A percentile compares a stretch with the other conserved stretches of the same genome.
Evolutionary conservation across 192 early-diverging fungal species (phyloP).

Genomic region (Podila epicladia): DNA sequence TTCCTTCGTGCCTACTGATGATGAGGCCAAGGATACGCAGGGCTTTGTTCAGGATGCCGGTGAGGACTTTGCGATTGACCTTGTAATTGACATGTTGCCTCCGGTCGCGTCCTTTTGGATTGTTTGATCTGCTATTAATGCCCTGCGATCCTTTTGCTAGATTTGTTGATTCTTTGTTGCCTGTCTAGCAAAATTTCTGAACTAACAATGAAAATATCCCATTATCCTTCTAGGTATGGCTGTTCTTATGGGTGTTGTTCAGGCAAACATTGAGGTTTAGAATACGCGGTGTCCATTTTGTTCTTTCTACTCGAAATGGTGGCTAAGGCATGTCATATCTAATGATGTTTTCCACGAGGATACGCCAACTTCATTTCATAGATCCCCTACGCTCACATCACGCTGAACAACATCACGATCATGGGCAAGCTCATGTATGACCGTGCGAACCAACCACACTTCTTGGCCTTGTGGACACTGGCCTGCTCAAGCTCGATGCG

Average conservation of each 20-base stretch:
- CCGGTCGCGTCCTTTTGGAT: constrained; percentile 14
- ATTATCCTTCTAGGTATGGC: constrained; percentile 6
- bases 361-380: neutral
- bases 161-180: neutral
- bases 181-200: too few species aligned
- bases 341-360: too few species aligned
- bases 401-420: constrained; percentile 32
- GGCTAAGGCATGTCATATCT: neutral
- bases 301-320: neutral
- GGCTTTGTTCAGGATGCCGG: constrained; percentile 26
- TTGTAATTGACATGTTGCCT: constrained; percentile 33
- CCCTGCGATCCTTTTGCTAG: constrained; percentile 6
- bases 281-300: neutral
- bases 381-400: constrained; percentile 21
- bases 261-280: constrained; percentile 8
- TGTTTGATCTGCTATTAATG: constrained; percentile 19
- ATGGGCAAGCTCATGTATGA: constrained; percentile 48
- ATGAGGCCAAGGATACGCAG: constrained; percentile 27
- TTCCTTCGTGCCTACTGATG: constrained; percentile 18
- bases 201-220: neutral
- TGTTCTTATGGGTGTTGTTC: constrained; percentile 27
- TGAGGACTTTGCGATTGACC: constrained; percentile 31
- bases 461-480: constrained; percentile 35
- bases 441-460: constrained; percentile 17
- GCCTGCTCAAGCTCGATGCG: constrained; percentile 20